Percentiles rank a stretch among this genome's conserved stretches.
Conservation (phyloP, 2,329 filamentous ascomycete species). For the Ophiostoma sp. region DNA sequence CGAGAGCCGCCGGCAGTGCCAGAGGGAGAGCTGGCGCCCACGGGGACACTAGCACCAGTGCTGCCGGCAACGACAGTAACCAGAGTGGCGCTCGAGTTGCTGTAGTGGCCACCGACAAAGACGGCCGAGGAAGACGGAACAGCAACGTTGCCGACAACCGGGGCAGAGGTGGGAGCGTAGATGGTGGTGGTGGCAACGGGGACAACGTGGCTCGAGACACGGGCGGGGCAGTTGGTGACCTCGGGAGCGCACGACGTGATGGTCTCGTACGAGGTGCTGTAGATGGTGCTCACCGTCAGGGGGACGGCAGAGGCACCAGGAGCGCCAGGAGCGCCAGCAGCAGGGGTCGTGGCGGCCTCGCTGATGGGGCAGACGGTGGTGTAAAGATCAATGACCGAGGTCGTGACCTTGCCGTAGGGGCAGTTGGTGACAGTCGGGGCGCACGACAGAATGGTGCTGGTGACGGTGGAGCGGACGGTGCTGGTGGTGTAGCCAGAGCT, state of each 20-base stretch:
- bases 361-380: conserved; percentile 27
- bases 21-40: background rate
- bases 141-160: conserved; percentile 15
- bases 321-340: background rate
- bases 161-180: conserved; percentile 18
- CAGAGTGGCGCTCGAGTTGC: conserved; percentile 17
- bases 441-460: conserved; percentile 27
- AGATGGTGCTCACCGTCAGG: conserved; percentile 32
- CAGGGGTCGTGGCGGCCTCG: background rate
- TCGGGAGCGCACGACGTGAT: conserved; percentile 26
- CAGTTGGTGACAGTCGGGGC: conserved; percentile 27
- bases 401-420: conserved; percentile 26
- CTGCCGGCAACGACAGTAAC: conserved; percentile 8
- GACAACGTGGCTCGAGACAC: conserved; percentile 20
- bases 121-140: conserved; percentile 6
- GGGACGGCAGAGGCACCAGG: conserved; percentile 27
- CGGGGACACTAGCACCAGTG: background rate
- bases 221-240: conserved; percentile 28
- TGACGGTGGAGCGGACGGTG: conserved; percentile 39
- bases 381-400: conserved; percentile 26
- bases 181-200: conserved; percentile 3
- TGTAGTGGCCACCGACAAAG: background rate
- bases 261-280: conserved; percentile 39
- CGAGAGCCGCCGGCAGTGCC: conserved; percentile 10
- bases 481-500: conserved; percentile 30